phyloP scores from a whole-genome alignment of 768 basidiomycete species.

The Lactifluus piperatus region DNA sequence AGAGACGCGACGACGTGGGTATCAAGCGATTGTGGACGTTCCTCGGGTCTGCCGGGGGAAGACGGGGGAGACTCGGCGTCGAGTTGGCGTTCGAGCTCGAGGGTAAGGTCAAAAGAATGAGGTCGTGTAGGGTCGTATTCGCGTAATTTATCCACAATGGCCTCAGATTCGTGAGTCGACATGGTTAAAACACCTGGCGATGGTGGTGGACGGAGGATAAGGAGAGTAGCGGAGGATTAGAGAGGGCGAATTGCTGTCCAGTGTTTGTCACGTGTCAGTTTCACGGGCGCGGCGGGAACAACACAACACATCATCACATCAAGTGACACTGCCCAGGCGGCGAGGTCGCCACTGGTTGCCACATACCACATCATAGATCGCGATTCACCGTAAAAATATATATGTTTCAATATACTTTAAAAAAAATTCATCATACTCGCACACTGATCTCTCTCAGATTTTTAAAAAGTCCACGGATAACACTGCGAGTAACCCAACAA shows the following conservation, averaged over 20 bases:
- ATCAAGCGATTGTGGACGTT: slow-evolving; percentile 51
- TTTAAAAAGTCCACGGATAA: neutral
- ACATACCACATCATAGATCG: neutral
- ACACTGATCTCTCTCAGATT: neutral
- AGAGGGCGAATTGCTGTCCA: neutral
- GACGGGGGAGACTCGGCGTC: slow-evolving; percentile 52
- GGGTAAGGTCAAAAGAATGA: slow-evolving; percentile 54
- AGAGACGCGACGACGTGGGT: slow-evolving; percentile 70
- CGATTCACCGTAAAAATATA: no score
- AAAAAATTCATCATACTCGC: neutral
- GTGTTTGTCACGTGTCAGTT: slow-evolving; percentile 4
- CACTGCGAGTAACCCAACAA: slow-evolving; percentile 2
- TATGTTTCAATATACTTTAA: no score
- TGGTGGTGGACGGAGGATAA: neutral
- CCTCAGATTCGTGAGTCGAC: slow-evolving; percentile 25
- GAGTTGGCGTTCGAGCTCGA: slow-evolving; percentile 74
- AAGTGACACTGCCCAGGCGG: neutral
- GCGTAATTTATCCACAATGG: slow-evolving; percentile 11
- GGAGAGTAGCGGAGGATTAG: neutral
- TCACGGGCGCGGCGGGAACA: no score
- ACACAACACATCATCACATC: no score
- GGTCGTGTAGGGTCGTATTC: slow-evolving; percentile 27
- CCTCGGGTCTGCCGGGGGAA: slow-evolving; percentile 26
- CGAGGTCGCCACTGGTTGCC: neutral
- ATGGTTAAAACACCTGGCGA: slow-evolving; percentile 22